These are phyloP conservation scores for Fusarium agapanthi DNA, from an alignment of 2,329 filamentous ascomycete species.

Conservation along the genomic window DNA sequence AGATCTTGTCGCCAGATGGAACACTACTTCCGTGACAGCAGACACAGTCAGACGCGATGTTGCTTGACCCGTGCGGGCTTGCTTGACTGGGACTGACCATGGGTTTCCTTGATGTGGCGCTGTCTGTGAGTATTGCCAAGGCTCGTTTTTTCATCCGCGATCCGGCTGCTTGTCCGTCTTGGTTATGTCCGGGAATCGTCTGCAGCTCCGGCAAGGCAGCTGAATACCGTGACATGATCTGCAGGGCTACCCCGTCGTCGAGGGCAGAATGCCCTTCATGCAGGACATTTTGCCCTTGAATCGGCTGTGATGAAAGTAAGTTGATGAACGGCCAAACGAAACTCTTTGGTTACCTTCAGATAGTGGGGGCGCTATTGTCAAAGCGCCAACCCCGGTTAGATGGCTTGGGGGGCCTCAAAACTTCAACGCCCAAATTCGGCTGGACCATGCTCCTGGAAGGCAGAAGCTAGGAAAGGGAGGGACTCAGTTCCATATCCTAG, in stretches of 20 bases:
- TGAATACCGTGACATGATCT: not conserved
- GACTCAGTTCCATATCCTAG: not conserved
- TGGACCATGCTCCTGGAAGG: not conserved
- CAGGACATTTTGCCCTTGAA: not conserved
- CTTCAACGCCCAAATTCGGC: not conserved
- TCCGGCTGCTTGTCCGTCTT: not conserved
- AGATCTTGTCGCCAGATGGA: not conserved
- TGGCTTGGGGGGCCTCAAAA: constrained; percentile 1
- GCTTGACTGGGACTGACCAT: not conserved
- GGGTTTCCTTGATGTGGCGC: not conserved
- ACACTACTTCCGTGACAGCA: not conserved
- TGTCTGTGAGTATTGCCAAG: not conserved
- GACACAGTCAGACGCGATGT: not conserved
- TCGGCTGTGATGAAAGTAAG: not conserved
- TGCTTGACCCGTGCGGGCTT: not conserved
- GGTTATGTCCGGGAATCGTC: not conserved
- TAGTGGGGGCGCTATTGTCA: not conserved
- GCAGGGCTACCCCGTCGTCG: not conserved
- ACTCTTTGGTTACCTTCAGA: not conserved
- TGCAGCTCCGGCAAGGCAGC: not conserved
- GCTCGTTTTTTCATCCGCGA: not conserved
- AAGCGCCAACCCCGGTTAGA: not conserved
- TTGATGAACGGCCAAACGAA: not conserved
- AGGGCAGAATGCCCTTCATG: not conserved
- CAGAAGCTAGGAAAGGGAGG: not conserved